These are phyloP conservation scores for Agaricus bisporus DNA, from an alignment of 768 basidiomycete genomes.

Conservation along the genomic window DNA sequence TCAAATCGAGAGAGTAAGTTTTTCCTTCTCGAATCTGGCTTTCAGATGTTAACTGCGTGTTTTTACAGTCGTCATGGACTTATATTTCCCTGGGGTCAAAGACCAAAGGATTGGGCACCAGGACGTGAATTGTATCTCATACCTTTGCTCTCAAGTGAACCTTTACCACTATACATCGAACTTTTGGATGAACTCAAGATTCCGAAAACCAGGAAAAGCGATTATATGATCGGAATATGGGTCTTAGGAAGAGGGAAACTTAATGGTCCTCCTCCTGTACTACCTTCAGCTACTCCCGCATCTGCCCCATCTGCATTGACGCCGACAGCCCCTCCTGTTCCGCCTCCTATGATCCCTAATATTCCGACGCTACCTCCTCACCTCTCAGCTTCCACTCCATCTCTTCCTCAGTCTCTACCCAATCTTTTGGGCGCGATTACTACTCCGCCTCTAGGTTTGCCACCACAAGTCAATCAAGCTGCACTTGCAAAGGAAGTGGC, in stretches of 20 bases:
- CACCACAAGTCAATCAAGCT: slow-evolving; percentile 23
- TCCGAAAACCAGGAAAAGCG: slow-evolving; percentile 53
- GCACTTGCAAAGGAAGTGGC: slow-evolving; percentile 68
- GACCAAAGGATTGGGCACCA: slow-evolving; percentile 65
- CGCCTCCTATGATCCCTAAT: slow-evolving; percentile 13
- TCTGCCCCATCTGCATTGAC: slow-evolving; percentile 14
- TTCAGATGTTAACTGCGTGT: slow-evolving; percentile 10
- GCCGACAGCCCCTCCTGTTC: slow-evolving; percentile 15
- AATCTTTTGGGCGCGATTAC: slow-evolving; percentile 2
- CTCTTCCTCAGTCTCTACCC: neutral
- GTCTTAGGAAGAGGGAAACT: slow-evolving; percentile 81
- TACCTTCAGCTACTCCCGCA: slow-evolving; percentile 1
- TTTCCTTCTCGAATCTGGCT: neutral
- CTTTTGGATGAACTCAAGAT: slow-evolving; percentile 71
- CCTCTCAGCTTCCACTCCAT: neutral
- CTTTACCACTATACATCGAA: slow-evolving; percentile 82
- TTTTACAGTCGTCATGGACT: slow-evolving; percentile 71
- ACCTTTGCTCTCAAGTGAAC: slow-evolving; percentile 58
- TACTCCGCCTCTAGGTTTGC: slow-evolving; percentile 16
- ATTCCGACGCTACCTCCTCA: slow-evolving; percentile 6
- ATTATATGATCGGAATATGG: slow-evolving; percentile 79
- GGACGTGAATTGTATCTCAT: slow-evolving; percentile 87
- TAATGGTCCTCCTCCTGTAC: slow-evolving; percentile 32
- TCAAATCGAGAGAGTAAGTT: slow-evolving; percentile 65
- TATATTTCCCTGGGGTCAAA: slow-evolving; percentile 79